Percentiles rank a stretch among this genome's conserved stretches.
These are phyloP conservation scores for Hirschioporus abietinus DNA, from an alignment of 768 basidiomycete genomes.

Conservation along the genomic window DNA sequence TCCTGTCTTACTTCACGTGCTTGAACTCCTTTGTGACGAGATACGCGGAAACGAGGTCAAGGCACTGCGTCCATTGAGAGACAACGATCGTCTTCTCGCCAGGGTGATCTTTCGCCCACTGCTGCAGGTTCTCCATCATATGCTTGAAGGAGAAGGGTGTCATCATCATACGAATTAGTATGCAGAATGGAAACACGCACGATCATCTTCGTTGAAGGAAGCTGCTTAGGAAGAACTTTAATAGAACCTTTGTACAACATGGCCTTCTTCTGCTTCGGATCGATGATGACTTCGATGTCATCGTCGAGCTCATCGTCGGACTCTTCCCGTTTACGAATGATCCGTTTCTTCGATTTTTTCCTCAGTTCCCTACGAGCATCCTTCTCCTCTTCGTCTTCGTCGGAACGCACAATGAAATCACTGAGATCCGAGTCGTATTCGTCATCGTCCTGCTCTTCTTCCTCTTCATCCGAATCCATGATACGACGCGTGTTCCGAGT, in stretches of 20 bases:
- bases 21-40: constrained; percentile 45
- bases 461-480: constrained; percentile 28
- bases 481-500: constrained; percentile 15
- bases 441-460: constrained; percentile 27
- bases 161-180: neutral
- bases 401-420: constrained; percentile 48
- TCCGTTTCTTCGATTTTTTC: constrained; percentile 34
- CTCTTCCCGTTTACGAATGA: constrained; percentile 29
- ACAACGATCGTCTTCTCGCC: constrained; percentile 66
- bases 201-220: constrained; percentile 75
- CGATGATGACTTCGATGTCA: constrained; percentile 36
- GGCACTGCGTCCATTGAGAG: constrained; percentile 66
- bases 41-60: constrained; percentile 59
- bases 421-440: constrained; percentile 39
- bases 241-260: constrained; percentile 33
- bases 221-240: constrained; percentile 46
- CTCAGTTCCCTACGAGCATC: constrained; percentile 34
- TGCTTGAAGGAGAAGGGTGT: constrained; percentile 25
- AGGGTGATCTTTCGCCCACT: constrained; percentile 40
- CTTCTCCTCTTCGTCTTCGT: constrained; percentile 53
- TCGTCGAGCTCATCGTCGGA: constrained; percentile 14
- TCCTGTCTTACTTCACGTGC: constrained; percentile 44
- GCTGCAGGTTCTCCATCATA: constrained; percentile 54
- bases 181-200: constrained; percentile 25
- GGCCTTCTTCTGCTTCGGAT: constrained; percentile 38